Percentiles rank a stretch among this genome's conserved stretches.
Conservation (phyloP, 1,284 basidiomycete species). For the Tremellales sp. region DNA sequence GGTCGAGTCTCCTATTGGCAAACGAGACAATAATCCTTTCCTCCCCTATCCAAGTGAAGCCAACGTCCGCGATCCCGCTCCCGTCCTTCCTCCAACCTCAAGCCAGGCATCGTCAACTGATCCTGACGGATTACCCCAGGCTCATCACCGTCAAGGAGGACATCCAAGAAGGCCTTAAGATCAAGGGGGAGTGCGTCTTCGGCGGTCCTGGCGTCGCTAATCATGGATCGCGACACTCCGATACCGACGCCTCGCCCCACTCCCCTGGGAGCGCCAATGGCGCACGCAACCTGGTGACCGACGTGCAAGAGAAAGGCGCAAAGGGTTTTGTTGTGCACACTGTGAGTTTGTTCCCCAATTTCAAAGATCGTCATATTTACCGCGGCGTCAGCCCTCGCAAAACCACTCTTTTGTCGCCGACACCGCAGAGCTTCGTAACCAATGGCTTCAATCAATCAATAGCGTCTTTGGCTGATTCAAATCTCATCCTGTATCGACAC, state of each 20-base stretch:
- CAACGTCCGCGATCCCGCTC: constrained; percentile 35
- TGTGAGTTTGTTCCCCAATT: constrained; percentile 23
- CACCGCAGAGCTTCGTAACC: constrained; percentile 29
- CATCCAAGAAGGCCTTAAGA: constrained; percentile 21
- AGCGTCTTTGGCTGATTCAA: constrained; percentile 7
- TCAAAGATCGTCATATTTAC: neutral
- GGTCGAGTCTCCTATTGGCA: constrained; percentile 38
- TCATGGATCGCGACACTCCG: too few relatives aligned
- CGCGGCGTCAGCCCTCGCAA: constrained; percentile 1
- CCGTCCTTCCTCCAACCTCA: constrained; percentile 45
- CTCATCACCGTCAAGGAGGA: constrained; percentile 54
- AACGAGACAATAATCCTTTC: constrained; percentile 47
- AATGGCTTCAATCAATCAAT: constrained; percentile 37
- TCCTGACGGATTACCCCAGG: constrained; percentile 54
- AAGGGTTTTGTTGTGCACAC: constrained; percentile 43
- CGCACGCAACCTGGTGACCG: constrained; percentile 21
- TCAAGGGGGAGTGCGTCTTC: constrained; percentile 52
- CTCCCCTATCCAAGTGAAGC: constrained; percentile 44
- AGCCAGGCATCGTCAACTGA: constrained; percentile 49
- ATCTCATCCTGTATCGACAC: too few relatives aligned
- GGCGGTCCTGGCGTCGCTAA: constrained; percentile 11
- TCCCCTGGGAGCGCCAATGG: constrained; percentile 16
- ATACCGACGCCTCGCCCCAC: too few relatives aligned
- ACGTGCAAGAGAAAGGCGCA: constrained; percentile 37
- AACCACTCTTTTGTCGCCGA: constrained; percentile 30